A percentile compares a stretch with the other conserved stretches of the same genome.
phyloP scores from a whole-genome alignment of 768 basidiomycete genomes.

The Mycena rosella region DNA sequence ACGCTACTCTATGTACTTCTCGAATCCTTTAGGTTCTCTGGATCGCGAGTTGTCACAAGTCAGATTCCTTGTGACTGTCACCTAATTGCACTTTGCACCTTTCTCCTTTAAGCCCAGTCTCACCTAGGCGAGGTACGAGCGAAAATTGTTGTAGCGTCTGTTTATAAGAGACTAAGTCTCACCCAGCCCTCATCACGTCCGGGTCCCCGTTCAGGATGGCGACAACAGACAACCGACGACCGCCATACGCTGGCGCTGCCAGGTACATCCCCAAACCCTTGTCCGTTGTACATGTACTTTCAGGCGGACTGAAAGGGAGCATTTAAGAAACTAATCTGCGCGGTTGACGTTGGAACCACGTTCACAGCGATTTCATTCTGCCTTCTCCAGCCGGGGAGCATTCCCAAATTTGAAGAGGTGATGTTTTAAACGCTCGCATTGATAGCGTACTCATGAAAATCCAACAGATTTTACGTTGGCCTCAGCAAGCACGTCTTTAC shows the following conservation, averaged over 20 bases:
- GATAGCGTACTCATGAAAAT: neutral
- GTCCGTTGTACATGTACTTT: too few relatives aligned
- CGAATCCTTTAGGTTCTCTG: too few relatives aligned
- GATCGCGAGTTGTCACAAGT: too few relatives aligned
- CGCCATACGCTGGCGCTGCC: conserved; percentile 17
- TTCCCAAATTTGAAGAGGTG: conserved; percentile 39
- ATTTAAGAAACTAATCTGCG: conserved; percentile 16
- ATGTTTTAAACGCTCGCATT: neutral
- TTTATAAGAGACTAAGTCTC: too few relatives aligned
- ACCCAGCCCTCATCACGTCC: neutral
- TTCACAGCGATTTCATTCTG: conserved; percentile 34
- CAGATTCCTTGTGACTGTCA: too few relatives aligned
- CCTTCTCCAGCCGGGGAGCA: conserved; percentile 30
- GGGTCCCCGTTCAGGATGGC: neutral
- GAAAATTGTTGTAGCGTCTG: too few relatives aligned
- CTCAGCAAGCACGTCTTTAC: conserved; percentile 28
- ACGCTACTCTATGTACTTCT: too few relatives aligned
- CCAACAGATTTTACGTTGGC: conserved; percentile 33
- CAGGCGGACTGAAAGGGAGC: neutral
- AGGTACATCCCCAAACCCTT: neutral
- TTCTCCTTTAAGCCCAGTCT: too few relatives aligned
- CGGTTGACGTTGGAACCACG: conserved; percentile 33
- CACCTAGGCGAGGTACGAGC: too few relatives aligned
- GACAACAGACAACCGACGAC: conserved; percentile 21
- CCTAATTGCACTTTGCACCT: too few relatives aligned